phyloP scores from a whole-genome alignment of 1,284 basidiomycete species.

The Inonotus obliquus region DNA sequence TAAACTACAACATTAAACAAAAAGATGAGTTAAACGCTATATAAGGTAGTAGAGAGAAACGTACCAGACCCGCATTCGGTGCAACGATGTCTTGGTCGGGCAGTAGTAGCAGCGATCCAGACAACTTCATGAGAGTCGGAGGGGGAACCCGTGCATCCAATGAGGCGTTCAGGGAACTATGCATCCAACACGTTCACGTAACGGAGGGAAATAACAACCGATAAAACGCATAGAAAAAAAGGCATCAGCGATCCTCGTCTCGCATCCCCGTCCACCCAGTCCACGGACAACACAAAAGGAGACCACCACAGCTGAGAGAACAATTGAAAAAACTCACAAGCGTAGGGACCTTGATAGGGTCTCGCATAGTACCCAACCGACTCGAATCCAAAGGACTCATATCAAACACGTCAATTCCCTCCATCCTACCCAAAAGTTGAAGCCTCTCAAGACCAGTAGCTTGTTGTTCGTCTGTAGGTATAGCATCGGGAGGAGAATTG shows the following conservation, averaged over 20 bases:
- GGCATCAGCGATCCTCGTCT: background rate
- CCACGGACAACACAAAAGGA: slow-evolving; percentile 6
- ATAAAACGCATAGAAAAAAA: background rate
- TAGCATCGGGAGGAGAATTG: slow-evolving; percentile 58
- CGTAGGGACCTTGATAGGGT: slow-evolving; percentile 87
- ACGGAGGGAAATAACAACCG: slow-evolving; percentile 39
- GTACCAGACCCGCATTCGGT: slow-evolving; percentile 85
- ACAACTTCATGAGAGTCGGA: slow-evolving; percentile 89
- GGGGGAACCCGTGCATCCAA: slow-evolving; percentile 90
- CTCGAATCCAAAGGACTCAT: slow-evolving; percentile 81
- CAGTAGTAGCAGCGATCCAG: slow-evolving; percentile 72
- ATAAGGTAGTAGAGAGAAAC: slow-evolving; percentile 24
- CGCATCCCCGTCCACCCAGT: slow-evolving; percentile 21
- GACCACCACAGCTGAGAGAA: slow-evolving; percentile 2
- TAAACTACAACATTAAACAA: slow-evolving; percentile 4
- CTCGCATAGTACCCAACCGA: slow-evolving; percentile 81
- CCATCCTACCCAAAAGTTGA: slow-evolving; percentile 84
- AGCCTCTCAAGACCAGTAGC: slow-evolving; percentile 96
- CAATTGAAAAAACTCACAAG: slow-evolving; percentile 55
- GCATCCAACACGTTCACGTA: slow-evolving; percentile 3
- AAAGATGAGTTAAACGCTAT: background rate
- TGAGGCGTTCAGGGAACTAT: slow-evolving; percentile 74
- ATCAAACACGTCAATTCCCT: slow-evolving; percentile 92
- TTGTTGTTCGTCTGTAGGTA: slow-evolving; percentile 85
- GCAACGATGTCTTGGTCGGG: slow-evolving; percentile 72